Conservation (phyloP, 164 flowering plant species). For the Saururus chinensis region DNA sequence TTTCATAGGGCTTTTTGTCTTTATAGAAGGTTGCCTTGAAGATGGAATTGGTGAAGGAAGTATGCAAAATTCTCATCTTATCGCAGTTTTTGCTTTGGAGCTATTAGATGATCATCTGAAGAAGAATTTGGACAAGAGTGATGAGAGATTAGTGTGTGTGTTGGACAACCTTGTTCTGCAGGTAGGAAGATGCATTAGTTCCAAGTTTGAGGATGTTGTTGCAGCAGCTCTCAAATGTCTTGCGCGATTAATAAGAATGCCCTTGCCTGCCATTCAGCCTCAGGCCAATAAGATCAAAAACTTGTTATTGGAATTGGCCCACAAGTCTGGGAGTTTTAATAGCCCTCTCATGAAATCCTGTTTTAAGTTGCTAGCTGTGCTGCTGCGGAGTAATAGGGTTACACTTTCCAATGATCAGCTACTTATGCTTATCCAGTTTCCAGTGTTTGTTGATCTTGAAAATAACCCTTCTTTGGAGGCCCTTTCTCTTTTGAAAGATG, state of each 20-base stretch:
- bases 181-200: conserved; percentile 52
- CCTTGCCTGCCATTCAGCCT: conserved; percentile 60
- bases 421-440: conserved; percentile 64
- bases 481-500: conserved; percentile 71
- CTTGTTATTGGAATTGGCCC: conserved; percentile 60
- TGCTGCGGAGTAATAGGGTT: conserved; percentile 46
- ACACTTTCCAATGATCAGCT: conserved; percentile 68
- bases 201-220: conserved; percentile 70
- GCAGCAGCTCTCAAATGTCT: conserved; percentile 65
- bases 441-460: conserved; percentile 77
- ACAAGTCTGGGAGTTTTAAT: conserved; percentile 32
- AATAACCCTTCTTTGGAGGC: conserved; percentile 62
- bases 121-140: conserved; percentile 41
- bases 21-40: conserved; percentile 57
- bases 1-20: conserved; percentile 60
- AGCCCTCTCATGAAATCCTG: conserved; percentile 62
- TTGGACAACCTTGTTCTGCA: conserved; percentile 70
- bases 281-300: conserved; percentile 59
- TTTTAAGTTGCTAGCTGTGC: conserved; percentile 56
- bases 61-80: conserved; percentile 44
- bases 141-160: conserved; percentile 40
- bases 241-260: conserved; percentile 47
- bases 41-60: conserved; percentile 45
- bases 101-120: conserved; percentile 46
- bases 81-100: conserved; percentile 71